phyloP scores from a whole-genome alignment of 768 basidiomycete genomes.

The Coprinopsis cinerea region DNA sequence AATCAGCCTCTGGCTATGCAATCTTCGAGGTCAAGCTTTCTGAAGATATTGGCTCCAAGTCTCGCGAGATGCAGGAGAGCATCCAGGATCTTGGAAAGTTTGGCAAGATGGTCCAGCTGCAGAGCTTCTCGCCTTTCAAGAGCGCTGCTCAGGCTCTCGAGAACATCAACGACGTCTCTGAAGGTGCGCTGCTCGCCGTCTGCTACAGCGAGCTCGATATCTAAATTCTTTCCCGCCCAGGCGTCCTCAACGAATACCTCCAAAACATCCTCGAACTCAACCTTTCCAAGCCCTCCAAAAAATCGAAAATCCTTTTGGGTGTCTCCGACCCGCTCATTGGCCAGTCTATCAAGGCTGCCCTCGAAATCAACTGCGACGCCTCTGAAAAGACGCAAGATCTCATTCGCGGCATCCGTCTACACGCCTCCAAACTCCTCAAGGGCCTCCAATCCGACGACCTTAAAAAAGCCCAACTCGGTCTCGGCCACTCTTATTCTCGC shows the following conservation, averaged over 20 bases:
- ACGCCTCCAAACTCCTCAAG: constrained; percentile 84
- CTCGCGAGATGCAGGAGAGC: constrained; percentile 75
- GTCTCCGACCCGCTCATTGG: constrained; percentile 75
- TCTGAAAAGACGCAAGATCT: constrained; percentile 79
- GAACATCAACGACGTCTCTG: constrained; percentile 93
- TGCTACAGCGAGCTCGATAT: neutral
- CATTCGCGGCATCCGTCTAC: constrained; percentile 87
- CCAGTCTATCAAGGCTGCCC: constrained; percentile 66
- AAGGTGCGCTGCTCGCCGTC: constrained; percentile 53
- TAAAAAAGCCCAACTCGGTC: constrained; percentile 88
- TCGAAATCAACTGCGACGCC: constrained; percentile 72
- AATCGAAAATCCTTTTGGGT: constrained; percentile 64
- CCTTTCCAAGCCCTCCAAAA: constrained; percentile 71
- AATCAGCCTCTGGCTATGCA: constrained; percentile 91
- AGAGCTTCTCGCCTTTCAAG: constrained; percentile 93
- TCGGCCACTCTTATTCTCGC: constrained; percentile 96
- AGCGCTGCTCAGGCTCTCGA: constrained; percentile 90
- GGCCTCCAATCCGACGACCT: constrained; percentile 87
- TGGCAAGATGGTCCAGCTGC: constrained; percentile 83
- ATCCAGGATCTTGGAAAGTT: constrained; percentile 86
- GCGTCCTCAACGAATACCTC: constrained; percentile 80
- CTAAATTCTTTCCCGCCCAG: constrained; percentile 31
- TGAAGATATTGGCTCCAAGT: constrained; percentile 83
- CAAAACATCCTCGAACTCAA: constrained; percentile 83
- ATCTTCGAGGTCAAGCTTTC: constrained; percentile 82